Evolutionary conservation across 2,329 filamentous ascomycete species (phyloP).

Genomic region (Pestalotiopsis sp.): DNA sequence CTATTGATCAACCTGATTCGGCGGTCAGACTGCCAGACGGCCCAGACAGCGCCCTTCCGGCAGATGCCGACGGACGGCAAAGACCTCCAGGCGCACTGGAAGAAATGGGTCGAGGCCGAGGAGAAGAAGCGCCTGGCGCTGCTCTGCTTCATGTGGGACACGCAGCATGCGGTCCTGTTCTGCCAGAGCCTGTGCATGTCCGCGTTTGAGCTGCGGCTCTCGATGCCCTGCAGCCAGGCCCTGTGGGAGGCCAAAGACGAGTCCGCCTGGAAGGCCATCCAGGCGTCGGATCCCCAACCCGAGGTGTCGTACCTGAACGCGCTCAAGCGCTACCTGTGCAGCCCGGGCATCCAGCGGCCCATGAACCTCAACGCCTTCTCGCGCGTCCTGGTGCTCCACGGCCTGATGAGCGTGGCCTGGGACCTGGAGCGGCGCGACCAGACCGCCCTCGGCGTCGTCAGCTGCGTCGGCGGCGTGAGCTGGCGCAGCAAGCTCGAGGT

Average conservation of each 20-base stretch:
- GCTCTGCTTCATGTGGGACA: conserved; percentile 68
- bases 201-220: conserved; percentile 60
- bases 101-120: conserved; percentile 54
- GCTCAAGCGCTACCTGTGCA: conserved; percentile 56
- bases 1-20: conserved; percentile 40
- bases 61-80: conserved; percentile 31
- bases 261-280: conserved; percentile 48
- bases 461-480: conserved; percentile 18
- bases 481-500: conserved; percentile 54
- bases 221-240: conserved; percentile 54
- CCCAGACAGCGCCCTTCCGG: conserved; percentile 25
- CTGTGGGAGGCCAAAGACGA: conserved; percentile 60
- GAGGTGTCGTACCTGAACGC: conserved; percentile 47
- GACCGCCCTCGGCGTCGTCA: conserved; percentile 52
- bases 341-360: conserved; percentile 39
- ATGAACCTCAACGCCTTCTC: conserved; percentile 52
- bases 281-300: conserved; percentile 32
- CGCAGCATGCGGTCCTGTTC: conserved; percentile 64
- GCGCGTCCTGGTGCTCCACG: conserved; percentile 57
- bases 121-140: conserved; percentile 61
- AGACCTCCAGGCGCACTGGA: conserved; percentile 50
- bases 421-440: conserved; percentile 65
- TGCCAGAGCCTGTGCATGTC: conserved; percentile 70
- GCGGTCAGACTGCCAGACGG: conserved; percentile 36
- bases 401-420: conserved; percentile 64